Evolutionary conservation across 805 yeast genomes (phyloP).

Genomic region (Saccharomycopsis sp.): DNA sequence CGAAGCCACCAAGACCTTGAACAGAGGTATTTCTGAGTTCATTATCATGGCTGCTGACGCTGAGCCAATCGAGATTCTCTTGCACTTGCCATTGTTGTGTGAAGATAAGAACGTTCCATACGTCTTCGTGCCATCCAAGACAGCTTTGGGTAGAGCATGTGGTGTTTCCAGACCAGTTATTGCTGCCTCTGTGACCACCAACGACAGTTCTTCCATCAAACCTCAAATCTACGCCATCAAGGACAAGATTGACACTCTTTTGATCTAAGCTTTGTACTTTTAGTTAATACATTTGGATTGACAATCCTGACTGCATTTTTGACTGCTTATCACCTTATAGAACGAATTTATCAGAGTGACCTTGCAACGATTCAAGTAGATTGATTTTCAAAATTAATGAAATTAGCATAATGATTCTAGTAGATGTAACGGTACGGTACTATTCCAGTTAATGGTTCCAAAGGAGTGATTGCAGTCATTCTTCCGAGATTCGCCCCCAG

Average conservation of each 20-base stretch:
- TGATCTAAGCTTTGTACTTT: conserved; percentile 48
- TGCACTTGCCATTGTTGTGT: conserved; percentile 94
- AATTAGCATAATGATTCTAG: too few relatives aligned
- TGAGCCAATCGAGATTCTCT: conserved; percentile 96
- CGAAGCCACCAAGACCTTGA: conserved; percentile 98
- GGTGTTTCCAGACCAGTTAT: conserved; percentile 99
- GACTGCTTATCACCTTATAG: too few relatives aligned
- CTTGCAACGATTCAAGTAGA: too few relatives aligned
- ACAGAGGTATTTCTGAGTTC: conserved; percentile 99
- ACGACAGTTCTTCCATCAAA: conserved; percentile 96
- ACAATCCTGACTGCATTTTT: too few relatives aligned
- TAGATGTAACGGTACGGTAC: too few relatives aligned
- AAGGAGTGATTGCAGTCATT: too few relatives aligned
- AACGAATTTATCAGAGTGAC: too few relatives aligned
- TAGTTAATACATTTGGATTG: background rate
- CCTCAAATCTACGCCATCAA: conserved; percentile 94
- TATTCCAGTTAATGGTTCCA: too few relatives aligned
- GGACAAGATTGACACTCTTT: conserved; percentile 97
- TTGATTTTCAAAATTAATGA: too few relatives aligned
- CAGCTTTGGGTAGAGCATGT: conserved; percentile 99
- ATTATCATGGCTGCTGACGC: conserved; percentile 99
- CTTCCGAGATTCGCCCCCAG: too few relatives aligned
- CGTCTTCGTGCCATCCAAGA: conserved; percentile 97
- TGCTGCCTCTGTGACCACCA: conserved; percentile 96
- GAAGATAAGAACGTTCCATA: conserved; percentile 99